Conservation (phyloP, 208 protist species). For the Leptomonas pyrrhocoris region DNA sequence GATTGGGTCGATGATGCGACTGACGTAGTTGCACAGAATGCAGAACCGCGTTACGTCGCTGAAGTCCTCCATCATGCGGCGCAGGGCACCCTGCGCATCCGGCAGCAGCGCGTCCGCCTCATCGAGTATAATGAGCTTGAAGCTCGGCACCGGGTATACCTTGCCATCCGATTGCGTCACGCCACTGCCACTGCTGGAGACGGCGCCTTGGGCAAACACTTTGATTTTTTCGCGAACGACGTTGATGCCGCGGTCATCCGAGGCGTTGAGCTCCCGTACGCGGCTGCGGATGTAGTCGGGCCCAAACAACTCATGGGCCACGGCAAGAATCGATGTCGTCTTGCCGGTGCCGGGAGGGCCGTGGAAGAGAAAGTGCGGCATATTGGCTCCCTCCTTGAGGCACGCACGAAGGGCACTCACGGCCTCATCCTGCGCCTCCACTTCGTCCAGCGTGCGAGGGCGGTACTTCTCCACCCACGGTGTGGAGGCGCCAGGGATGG, state of each 20-base stretch:
- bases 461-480: conserved; percentile 95
- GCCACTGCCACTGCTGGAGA: conserved; percentile 55
- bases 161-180: conserved; percentile 85
- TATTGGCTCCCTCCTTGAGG: conserved; percentile 82
- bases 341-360: conserved; percentile 99
- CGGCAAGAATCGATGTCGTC: conserved; percentile 98
- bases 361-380: conserved; percentile 99
- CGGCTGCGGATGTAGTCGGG: conserved; percentile 85
- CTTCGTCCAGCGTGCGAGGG: conserved; percentile 92
- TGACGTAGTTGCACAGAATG: conserved; percentile 99
- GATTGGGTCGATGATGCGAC: conserved; percentile 99
- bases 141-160: conserved; percentile 88
- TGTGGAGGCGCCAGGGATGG: conserved; percentile 19
- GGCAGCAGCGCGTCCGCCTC: conserved; percentile 99
- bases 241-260: conserved; percentile 99
- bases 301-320: conserved; percentile 97
- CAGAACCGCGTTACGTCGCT: conserved; percentile 99
- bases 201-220: conserved; percentile 95
- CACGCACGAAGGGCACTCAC: conserved; percentile 91
- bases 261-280: conserved; percentile 99
- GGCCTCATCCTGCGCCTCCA: conserved; percentile 97
- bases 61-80: conserved; percentile 98
- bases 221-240: conserved; percentile 99
- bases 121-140: conserved; percentile 99
- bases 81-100: conserved; percentile 98